Evolutionary conservation across 768 basidiomycete genomes (phyloP).

Genomic region (Pleurotus citrinopileatus): DNA sequence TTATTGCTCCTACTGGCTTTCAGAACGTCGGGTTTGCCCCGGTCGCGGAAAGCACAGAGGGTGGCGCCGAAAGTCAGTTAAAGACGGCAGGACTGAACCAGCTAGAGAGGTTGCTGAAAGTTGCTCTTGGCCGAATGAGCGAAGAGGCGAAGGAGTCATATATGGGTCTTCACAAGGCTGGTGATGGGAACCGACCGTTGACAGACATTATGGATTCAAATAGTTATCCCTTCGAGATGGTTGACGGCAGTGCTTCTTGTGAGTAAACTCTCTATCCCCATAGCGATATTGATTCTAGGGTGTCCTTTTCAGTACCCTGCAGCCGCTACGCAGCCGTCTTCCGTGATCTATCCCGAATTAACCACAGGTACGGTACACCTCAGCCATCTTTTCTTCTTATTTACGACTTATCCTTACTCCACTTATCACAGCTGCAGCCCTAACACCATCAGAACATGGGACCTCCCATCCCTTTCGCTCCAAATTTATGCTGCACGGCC

Average conservation of each 20-base stretch:
- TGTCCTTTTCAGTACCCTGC: not conserved
- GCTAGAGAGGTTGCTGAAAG: not conserved
- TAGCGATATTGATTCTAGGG: too few relatives aligned
- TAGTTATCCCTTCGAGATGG: not conserved
- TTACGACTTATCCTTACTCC: not conserved
- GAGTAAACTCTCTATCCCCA: not conserved
- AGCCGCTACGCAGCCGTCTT: constrained; percentile 6
- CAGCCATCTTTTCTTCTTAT: not conserved
- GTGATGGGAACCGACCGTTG: not conserved
- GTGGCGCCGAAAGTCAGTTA: not conserved
- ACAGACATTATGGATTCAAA: not conserved
- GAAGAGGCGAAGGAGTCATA: not conserved
- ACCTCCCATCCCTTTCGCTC: not conserved
- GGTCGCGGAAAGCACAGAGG: not conserved
- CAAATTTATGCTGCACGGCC: constrained; percentile 2
- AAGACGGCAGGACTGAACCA: not conserved
- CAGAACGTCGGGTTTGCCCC: not conserved
- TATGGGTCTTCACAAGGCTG: not conserved
- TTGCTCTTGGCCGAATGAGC: not conserved
- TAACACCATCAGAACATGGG: constrained; percentile 1
- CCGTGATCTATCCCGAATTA: constrained; percentile 8
- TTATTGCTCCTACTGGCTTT: not conserved
- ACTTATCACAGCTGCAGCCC: constrained; percentile 6
- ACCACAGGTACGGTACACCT: constrained; percentile 8
- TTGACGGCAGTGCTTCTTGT: not conserved